A percentile compares a stretch with the other conserved stretches of the same genome.
Evolutionary conservation across 2,329 filamentous ascomycete genomes (phyloP).

Genomic region (Pseudocercospora eumusae): DNA sequence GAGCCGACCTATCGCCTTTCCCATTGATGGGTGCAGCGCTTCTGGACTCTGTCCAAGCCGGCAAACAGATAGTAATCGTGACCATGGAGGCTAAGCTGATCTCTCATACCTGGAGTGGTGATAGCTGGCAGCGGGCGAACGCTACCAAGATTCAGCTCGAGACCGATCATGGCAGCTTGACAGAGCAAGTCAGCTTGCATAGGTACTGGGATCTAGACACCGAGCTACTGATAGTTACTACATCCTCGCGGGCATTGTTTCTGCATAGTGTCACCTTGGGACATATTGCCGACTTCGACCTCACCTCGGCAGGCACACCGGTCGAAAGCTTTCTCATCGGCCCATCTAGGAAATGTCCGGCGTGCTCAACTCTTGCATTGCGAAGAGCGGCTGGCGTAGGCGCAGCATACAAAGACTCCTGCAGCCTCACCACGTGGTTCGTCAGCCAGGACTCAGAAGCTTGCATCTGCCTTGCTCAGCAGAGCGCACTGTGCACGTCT

Average conservation of each 20-base stretch:
- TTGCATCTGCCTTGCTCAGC: conserved; percentile 31
- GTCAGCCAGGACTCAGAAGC: conserved; percentile 35
- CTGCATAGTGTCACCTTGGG: conserved; percentile 28
- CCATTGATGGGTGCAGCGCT: conserved; percentile 34
- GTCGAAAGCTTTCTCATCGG: conserved; percentile 27
- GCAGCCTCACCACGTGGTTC: conserved; percentile 30
- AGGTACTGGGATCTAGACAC: conserved; percentile 28
- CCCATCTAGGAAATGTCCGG: conserved; percentile 47
- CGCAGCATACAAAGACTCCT: conserved; percentile 9
- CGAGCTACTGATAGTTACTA: conserved; percentile 31
- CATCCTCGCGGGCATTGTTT: conserved; percentile 23
- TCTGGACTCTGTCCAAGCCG: conserved; percentile 22
- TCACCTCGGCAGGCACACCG: conserved; percentile 9
- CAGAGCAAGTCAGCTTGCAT: conserved; percentile 28
- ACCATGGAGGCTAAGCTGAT: conserved; percentile 31
- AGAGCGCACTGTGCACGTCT: conserved; percentile 18
- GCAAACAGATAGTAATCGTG: conserved; percentile 27
- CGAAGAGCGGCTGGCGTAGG: conserved; percentile 67
- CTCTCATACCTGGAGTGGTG: conserved; percentile 23
- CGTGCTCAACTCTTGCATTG: conserved; percentile 59
- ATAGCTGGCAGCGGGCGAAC: conserved; percentile 22
- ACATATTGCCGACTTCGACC: conserved; percentile 24
- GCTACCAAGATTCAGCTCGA: conserved; percentile 21
- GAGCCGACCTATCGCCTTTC: conserved; percentile 25
- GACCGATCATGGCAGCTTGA: conserved; percentile 21